Conservation (phyloP, 1,284 basidiomycete genomes). For the Coniferiporia sulphurascens region DNA sequence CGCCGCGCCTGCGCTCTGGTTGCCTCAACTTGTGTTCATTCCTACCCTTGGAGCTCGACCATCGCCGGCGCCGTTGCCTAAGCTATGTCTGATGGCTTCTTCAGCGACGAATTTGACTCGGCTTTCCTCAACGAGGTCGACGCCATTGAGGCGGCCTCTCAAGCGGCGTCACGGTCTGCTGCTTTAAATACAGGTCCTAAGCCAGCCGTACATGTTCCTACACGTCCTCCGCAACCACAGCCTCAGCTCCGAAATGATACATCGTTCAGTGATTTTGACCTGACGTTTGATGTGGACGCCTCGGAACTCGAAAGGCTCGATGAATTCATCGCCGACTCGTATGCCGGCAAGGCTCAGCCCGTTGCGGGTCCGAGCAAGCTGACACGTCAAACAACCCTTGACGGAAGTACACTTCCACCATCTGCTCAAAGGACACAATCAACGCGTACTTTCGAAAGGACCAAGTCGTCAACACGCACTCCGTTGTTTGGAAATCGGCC, state of each 20-base stretch:
- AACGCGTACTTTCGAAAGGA: conserved; percentile 28
- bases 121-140: conserved; percentile 51
- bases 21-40: too few relatives aligned
- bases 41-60: neutral
- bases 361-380: conserved; percentile 38
- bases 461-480: conserved; percentile 36
- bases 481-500: conserved; percentile 46
- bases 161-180: conserved; percentile 21
- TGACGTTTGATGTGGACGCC: conserved; percentile 52
- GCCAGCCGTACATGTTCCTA: neutral
- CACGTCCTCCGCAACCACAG: conserved; percentile 18
- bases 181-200: neutral
- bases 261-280: conserved; percentile 46
- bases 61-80: neutral
- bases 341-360: conserved; percentile 31
- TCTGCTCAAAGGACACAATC: conserved; percentile 29
- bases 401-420: conserved; percentile 45
- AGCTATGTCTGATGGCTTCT: conserved; percentile 63
- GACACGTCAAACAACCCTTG: conserved; percentile 60
- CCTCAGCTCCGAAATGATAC: conserved; percentile 32
- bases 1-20: neutral
- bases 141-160: conserved; percentile 55
- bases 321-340: conserved; percentile 42
- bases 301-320: conserved; percentile 50
- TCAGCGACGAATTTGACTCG: conserved; percentile 52